Conservation (phyloP, 2,329 filamentous ascomycete genomes). For the Laburnicola sp. region DNA sequence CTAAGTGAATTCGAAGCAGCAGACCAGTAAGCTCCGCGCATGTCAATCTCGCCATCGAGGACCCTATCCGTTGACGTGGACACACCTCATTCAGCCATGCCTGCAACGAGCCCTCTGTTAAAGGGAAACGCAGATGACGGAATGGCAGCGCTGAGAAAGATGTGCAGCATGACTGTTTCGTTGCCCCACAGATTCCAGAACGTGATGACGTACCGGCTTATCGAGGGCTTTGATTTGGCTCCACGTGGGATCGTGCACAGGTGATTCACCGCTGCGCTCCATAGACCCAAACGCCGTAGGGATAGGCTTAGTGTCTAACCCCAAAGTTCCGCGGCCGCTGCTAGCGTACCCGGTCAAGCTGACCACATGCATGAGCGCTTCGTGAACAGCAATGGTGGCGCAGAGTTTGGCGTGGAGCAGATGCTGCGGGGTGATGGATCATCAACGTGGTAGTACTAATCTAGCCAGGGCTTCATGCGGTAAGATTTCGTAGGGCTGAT, state of each 20-base stretch:
- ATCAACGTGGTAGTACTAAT: slow-evolving; percentile 10
- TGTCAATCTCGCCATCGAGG: slow-evolving; percentile 7
- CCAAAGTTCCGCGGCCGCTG: neutral
- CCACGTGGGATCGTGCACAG: slow-evolving; percentile 13
- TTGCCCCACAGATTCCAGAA: slow-evolving; percentile 8
- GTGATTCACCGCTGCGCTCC: too few species aligned
- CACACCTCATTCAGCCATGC: neutral
- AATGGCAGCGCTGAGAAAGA: slow-evolving; percentile 2
- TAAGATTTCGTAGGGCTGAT: slow-evolving; percentile 29
- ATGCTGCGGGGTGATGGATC: slow-evolving; percentile 11
- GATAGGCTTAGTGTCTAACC: neutral
- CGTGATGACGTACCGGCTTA: slow-evolving; percentile 7
- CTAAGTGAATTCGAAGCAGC: neutral
- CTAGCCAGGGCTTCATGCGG: slow-evolving; percentile 13
- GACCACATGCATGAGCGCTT: slow-evolving; percentile 5
- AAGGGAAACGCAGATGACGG: neutral
- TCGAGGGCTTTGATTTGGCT: neutral
- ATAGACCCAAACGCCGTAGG: neutral
- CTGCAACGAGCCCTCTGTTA: neutral
- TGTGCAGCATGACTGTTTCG: slow-evolving; percentile 17
- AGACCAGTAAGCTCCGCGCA: slow-evolving; percentile 8
- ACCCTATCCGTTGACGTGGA: slow-evolving; percentile 14
- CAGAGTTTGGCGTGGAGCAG: neutral
- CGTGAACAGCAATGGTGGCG: slow-evolving; percentile 3
- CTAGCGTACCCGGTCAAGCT: slow-evolving; percentile 2